Percentiles rank a stretch among this genome's conserved stretches.
Evolutionary conservation across 768 basidiomycete species (phyloP).

Genomic region (Xerocomus spinulosus): DNA sequence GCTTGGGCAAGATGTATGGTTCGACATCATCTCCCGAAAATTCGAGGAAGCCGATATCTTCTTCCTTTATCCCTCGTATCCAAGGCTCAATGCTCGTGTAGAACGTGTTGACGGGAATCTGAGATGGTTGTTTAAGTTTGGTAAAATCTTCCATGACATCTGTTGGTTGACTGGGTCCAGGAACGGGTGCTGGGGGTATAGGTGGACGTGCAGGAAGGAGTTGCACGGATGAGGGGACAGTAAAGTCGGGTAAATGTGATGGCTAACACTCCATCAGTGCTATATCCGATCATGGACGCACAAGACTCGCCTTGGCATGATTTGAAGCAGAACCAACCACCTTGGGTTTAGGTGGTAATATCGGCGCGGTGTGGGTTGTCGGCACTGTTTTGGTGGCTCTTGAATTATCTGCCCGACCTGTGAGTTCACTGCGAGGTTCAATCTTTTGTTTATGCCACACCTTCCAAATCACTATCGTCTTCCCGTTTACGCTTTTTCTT

Average conservation of each 20-base stretch:
- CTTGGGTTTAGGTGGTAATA: slow-evolving; percentile 54
- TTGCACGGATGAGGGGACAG: slow-evolving; percentile 44
- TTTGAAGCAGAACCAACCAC: slow-evolving; percentile 39
- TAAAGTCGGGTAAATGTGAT: slow-evolving; percentile 54
- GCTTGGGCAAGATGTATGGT: slow-evolving; percentile 78
- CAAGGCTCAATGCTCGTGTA: slow-evolving; percentile 88
- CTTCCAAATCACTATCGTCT: slow-evolving; percentile 67
- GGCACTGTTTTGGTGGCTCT: slow-evolving; percentile 60
- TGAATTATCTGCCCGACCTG: slow-evolving; percentile 39
- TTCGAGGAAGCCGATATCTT: slow-evolving; percentile 91
- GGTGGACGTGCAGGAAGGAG: slow-evolving; percentile 61
- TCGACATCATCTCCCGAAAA: slow-evolving; percentile 89
- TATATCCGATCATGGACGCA: neutral
- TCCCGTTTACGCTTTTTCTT: slow-evolving; percentile 86
- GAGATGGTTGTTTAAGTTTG: slow-evolving; percentile 71
- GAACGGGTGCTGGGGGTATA: slow-evolving; percentile 55
- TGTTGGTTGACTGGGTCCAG: slow-evolving; percentile 80
- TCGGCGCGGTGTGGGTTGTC: slow-evolving; percentile 36
- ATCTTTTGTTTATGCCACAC: slow-evolving; percentile 35
- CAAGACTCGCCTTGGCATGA: slow-evolving; percentile 46
- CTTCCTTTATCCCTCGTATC: slow-evolving; percentile 85
- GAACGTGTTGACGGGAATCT: slow-evolving; percentile 70
- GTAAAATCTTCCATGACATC: slow-evolving; percentile 90
- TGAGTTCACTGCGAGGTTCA: slow-evolving; percentile 5
- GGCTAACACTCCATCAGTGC: slow-evolving; percentile 22